A percentile compares a stretch with the other conserved stretches of the same genome.
Conservation (phyloP, 768 basidiomycete genomes). For the Austroboletus eburneus region DNA sequence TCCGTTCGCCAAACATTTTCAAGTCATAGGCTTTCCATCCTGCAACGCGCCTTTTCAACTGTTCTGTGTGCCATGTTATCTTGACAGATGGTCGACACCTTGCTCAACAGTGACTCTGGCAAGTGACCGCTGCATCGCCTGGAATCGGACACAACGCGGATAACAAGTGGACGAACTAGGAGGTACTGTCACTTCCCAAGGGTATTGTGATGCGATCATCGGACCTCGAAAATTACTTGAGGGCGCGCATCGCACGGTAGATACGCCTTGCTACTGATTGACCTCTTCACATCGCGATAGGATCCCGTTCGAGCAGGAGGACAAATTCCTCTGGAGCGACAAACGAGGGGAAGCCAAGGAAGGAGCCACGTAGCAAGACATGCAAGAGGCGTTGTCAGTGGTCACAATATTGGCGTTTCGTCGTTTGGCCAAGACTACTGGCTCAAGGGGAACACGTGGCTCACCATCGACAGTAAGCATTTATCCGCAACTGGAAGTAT, state of each 20-base stretch:
- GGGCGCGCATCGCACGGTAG: constrained; percentile 86
- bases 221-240: constrained; percentile 91
- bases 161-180: constrained; percentile 89
- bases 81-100: constrained; percentile 95
- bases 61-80: constrained; percentile 89
- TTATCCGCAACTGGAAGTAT: no score
- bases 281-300: constrained; percentile 73
- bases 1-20: no score
- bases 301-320: constrained; percentile 89
- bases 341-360: constrained; percentile 30
- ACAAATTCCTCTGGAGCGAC: constrained; percentile 71
- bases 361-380: no score
- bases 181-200: constrained; percentile 84
- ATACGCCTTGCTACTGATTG: constrained; percentile 90
- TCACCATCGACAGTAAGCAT: no score
- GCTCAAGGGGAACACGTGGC: no score
- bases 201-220: constrained; percentile 98
- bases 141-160: constrained; percentile 37
- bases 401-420: no score
- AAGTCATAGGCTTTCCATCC: no score
- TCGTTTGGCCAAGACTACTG: no score
- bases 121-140: constrained; percentile 51
- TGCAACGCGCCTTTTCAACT: no score
- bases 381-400: no score
- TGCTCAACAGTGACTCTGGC: constrained; percentile 98